Evolutionary conservation across 2,329 filamentous ascomycete genomes (phyloP), one percentile per base, ranked within the genome.

Genomic region (Coniella lustricola): DNA sequence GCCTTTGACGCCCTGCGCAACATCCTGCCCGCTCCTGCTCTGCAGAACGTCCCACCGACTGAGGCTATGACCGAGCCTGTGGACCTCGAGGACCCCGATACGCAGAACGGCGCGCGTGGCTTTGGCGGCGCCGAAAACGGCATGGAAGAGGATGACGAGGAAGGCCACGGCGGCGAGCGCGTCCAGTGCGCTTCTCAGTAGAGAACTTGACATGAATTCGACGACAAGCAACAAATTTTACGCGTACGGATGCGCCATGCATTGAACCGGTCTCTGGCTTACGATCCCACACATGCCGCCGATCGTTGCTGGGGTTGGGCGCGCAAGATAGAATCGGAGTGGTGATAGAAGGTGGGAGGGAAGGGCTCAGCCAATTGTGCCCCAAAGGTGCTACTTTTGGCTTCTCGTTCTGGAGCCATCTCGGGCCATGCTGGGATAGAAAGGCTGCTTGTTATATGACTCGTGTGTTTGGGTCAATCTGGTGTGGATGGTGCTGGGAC

Each of bases 1-100:
- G 84, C 87, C 54, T 86, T 95, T 59, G 81, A 87, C 49, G 75
- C 84, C 12, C 82, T 98, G 34, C 90, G 93, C 63, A 78, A 83
- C 59, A 83, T 95, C 48, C 80, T 98, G n/a, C 91, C 91, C 2
- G 70, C 85, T 2, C 84, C 79, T 2, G 56, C 70, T 34, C 64
- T 83, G 34, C 76, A 86, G 64, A 71, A 77, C 48, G 68, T 79
- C 20, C 86, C 90, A 40, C 90, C 91, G 4, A 60, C 75, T 22
- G 90, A 97, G 62, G 83, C 86, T 29, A 96, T 97, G 90, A 87
- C 86, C 17, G 93, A 98, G 62, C 85, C 88, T 58, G 94, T 84
- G 59, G 81, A 86, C 44, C 77, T 97, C 31, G 90, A 97, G 67
- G 87, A 94, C 52, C 75, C 94, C 36, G 91, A 96, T 36, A 80